Evolutionary conservation across 257 asterid genomes (phyloP).

Genomic region (Datura wrightii): DNA sequence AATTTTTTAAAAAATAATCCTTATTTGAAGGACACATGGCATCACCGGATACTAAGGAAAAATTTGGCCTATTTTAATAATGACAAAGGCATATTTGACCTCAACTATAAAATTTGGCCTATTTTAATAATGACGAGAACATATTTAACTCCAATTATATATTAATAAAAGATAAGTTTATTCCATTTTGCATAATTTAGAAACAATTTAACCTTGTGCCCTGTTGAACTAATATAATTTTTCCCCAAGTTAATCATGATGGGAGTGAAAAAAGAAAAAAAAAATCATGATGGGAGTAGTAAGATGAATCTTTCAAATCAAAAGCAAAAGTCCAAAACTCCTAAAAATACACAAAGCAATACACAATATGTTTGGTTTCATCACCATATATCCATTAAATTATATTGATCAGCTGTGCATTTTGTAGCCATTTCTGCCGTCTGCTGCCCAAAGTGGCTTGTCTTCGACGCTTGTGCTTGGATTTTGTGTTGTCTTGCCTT

Average conservation of each 20-base stretch:
- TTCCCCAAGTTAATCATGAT: neutral
- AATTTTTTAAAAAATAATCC: neutral
- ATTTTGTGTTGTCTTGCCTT: conserved; percentile 29
- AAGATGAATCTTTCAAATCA: neutral
- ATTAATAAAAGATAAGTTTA: neutral
- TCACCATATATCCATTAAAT: conserved; percentile 29
- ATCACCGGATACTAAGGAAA: no score
- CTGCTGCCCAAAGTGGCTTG: conserved; percentile 19
- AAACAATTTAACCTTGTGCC: neutral
- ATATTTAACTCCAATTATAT: no score
- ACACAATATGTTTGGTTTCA: conserved; percentile 29
- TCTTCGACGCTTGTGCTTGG: neutral
- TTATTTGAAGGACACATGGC: no score
- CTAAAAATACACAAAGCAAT: neutral
- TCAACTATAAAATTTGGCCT: neutral
- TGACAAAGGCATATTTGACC: neutral
- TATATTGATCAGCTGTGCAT: neutral
- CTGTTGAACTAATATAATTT: neutral
- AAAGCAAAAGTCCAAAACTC: conserved; percentile 23
- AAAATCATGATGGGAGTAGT: conserved; percentile 27
- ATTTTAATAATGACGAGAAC: no score
- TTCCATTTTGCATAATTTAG: neutral
- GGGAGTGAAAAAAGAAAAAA: neutral
- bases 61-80: neutral
- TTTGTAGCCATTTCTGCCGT: conserved; percentile 26